These are phyloP conservation scores for Aspergillus viridinutans DNA, from an alignment of 2,329 filamentous ascomycete species.

Conservation along the genomic window DNA sequence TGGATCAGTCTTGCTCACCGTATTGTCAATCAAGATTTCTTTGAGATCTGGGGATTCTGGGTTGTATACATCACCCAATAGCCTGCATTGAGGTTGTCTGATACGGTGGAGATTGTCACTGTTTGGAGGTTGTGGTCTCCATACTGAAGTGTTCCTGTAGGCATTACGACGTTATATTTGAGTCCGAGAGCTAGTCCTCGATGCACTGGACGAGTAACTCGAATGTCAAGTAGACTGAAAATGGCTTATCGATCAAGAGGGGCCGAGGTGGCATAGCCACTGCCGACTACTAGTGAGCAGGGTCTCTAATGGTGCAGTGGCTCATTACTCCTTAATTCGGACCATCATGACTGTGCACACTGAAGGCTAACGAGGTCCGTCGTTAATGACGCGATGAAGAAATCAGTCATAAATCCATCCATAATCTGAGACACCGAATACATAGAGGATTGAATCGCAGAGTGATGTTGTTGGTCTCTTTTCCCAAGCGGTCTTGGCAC, in stretches of 20 bases:
- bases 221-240: neutral
- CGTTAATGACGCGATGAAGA: neutral
- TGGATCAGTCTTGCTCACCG: conserved; percentile 39
- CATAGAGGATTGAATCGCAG: neutral
- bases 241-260: neutral
- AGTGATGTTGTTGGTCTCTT: neutral
- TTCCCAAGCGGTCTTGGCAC: conserved; percentile 19
- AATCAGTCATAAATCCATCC: neutral
- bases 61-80: conserved; percentile 40
- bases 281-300: neutral
- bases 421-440: neutral
- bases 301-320: neutral
- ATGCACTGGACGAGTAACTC: neutral
- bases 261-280: neutral
- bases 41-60: neutral
- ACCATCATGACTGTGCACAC: neutral
- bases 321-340: neutral
- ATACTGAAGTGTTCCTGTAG: conserved; percentile 20
- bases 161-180: neutral
- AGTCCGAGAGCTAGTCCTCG: neutral
- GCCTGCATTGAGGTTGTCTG: conserved; percentile 17
- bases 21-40: neutral
- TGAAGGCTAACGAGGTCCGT: neutral
- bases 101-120: conserved; percentile 25
- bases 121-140: conserved; percentile 32